Conservation (phyloP, 495 filamentous ascomycete species). For the Hypoxylon lienhwacheense region DNA sequence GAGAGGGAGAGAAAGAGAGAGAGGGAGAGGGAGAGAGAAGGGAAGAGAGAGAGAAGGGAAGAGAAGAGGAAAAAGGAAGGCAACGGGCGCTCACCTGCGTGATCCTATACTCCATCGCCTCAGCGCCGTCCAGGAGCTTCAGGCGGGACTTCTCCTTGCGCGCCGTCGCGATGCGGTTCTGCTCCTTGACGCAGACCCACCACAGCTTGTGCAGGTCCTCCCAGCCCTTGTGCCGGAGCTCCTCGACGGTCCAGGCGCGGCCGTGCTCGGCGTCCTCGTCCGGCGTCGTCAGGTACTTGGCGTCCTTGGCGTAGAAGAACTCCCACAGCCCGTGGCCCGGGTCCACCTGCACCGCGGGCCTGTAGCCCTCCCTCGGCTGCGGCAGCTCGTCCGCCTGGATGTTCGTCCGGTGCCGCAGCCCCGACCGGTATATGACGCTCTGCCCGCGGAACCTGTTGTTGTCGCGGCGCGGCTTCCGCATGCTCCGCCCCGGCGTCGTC, state of each 20-base stretch:
- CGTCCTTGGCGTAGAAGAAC: slow-evolving; percentile 75
- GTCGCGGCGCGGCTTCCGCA: slow-evolving; percentile 50
- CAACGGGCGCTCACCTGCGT: slow-evolving; percentile 61
- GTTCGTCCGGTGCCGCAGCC: slow-evolving; percentile 68
- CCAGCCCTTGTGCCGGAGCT: slow-evolving; percentile 87
- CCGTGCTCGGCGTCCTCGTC: slow-evolving; percentile 69
- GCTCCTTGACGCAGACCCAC: slow-evolving; percentile 94
- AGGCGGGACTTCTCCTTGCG: slow-evolving; percentile 64
- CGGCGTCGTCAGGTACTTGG: slow-evolving; percentile 66
- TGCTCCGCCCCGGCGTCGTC: slow-evolving; percentile 32
- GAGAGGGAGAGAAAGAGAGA: no score
- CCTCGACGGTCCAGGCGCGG: slow-evolving; percentile 81
- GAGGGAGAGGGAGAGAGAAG: no score
- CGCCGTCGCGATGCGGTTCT: slow-evolving; percentile 85
- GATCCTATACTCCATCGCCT: slow-evolving; percentile 62
- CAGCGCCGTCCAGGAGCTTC: slow-evolving; percentile 67
- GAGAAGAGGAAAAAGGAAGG: no score
- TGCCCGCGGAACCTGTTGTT: slow-evolving; percentile 74
- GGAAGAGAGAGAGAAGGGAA: no score
- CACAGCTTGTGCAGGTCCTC: slow-evolving; percentile 90
- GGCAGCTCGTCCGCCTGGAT: slow-evolving; percentile 74
- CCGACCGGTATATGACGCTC: slow-evolving; percentile 74
- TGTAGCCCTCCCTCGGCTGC: slow-evolving; percentile 62
- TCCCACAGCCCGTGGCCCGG: slow-evolving; percentile 88
- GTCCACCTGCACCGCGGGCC: slow-evolving; percentile 58